Evolutionary conservation across 768 basidiomycete species (phyloP), one percentile per base, ranked within the genome.

Genomic region (Tulasnella sp.): DNA sequence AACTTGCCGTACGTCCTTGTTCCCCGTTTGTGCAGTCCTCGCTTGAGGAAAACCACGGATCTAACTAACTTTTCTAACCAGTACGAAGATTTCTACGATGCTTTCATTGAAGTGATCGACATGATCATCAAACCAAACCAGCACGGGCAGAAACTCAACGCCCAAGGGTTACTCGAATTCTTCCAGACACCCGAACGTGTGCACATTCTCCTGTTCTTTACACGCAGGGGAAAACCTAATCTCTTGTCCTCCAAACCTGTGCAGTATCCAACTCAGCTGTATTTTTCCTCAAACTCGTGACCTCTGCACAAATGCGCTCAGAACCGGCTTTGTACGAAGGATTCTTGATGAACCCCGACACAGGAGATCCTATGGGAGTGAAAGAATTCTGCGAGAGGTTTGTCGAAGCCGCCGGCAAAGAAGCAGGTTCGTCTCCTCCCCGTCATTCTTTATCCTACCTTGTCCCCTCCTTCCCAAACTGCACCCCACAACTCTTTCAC

Each of bases 331-430:
- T 86, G 67, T 95, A 91, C 82, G 86, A 87, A 20, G 88, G 88
- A 26, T 96, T 96, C 86, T 87, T 97, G 9, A 88, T 91, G 80
- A 88, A 94, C 75, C 93, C 93, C 1, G 92, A 95, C 39, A 88
- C 89, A 0, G 89, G 87, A 37, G 87, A 88, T 35, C 86, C 85
- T 15, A 87, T 92, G 81, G 85, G 86, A 5, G 84, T 90, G 1
- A 86, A 87, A 5, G 87, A 88, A 5, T 98, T 96, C 83, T 96
- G 95, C 82, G 87, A 89, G 80, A 85, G 86, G 44, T 90, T 92
- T 79, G 95, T 98, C 32, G 93, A 96, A 78, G 88, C 91, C 1
- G 84, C 89, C 40, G 91, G 92, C 40, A 91, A 90, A 80, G 93
- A 94, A 86, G 93, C 93, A 70, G 93, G 92, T 90, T 79, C 57